Conservation (phyloP, 176 grass and related monocot genomes). For the Oropetium thomaeum region DNA sequence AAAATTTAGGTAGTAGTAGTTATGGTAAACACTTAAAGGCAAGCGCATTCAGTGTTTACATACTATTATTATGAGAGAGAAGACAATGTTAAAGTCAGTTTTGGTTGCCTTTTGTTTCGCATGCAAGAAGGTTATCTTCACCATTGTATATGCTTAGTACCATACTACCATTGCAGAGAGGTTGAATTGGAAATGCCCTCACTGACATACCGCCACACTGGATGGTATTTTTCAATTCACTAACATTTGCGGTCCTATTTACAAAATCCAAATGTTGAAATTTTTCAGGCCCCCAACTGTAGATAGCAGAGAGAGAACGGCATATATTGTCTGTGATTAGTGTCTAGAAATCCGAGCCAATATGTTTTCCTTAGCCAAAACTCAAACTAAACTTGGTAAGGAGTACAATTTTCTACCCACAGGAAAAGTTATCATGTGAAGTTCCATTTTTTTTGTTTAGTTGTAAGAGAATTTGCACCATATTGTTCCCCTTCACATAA, state of each 20-base stretch:
- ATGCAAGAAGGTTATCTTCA: background rate
- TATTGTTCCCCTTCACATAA: conserved; percentile 8
- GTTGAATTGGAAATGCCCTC: background rate
- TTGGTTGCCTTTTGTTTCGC: background rate
- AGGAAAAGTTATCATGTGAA: background rate
- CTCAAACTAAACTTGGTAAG: background rate
- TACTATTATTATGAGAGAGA: background rate
- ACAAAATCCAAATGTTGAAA: background rate
- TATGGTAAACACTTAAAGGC: background rate
- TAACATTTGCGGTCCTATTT: background rate
- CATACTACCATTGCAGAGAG: background rate
- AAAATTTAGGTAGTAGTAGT: too few relatives aligned
- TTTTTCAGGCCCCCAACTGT: background rate
- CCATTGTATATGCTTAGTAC: background rate
- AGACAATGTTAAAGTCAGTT: background rate
- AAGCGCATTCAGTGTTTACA: background rate
- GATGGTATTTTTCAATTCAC: background rate
- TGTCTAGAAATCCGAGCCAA: background rate
- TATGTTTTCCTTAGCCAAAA: background rate
- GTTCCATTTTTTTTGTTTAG: background rate
- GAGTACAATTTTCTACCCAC: background rate
- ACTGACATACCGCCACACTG: background rate
- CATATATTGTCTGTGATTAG: conserved; percentile 6
- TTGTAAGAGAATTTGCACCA: background rate
- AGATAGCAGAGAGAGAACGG: background rate